Conservation (phyloP, 352 stramenopile species). For the Globisporangium radiosum region DNA sequence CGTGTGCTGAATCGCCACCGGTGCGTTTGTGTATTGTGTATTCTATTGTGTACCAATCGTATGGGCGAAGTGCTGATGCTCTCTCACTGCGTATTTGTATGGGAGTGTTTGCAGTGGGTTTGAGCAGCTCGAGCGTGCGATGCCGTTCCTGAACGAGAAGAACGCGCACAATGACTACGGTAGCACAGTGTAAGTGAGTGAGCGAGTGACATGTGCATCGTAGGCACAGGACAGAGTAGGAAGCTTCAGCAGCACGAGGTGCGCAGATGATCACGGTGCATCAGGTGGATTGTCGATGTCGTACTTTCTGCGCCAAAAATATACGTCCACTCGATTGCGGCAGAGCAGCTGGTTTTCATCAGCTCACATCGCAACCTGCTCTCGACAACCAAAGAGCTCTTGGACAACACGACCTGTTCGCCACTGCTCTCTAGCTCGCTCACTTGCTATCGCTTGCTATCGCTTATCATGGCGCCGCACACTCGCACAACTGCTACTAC, state of each 20-base stretch:
- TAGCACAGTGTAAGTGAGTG: slow-evolving; percentile 16
- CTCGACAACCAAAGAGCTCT: neutral
- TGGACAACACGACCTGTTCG: too few relatives aligned
- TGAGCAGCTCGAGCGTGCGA: slow-evolving; percentile 20
- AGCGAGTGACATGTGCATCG: neutral
- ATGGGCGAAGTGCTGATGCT: neutral
- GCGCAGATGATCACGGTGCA: neutral
- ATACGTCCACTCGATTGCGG: neutral
- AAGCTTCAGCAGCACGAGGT: neutral
- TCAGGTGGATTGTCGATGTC: neutral
- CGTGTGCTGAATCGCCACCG: slow-evolving; percentile 26
- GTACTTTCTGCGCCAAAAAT: neutral
- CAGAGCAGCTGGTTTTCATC: neutral
- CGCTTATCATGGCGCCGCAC: neutral
- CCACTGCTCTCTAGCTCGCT: neutral
- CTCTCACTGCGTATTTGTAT: neutral
- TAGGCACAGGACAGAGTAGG: too few relatives aligned
- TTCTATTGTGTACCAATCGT: neutral
- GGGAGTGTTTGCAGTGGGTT: neutral
- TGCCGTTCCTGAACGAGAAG: slow-evolving; percentile 38
- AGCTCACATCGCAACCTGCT: neutral
- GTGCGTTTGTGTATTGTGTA: slow-evolving; percentile 17
- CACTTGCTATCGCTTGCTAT: neutral
- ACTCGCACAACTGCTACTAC: neutral
- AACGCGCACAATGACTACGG: slow-evolving; percentile 35